phyloP scores from a whole-genome alignment of 2,329 filamentous ascomycete genomes.

The Bipolaris sorokiniana region DNA sequence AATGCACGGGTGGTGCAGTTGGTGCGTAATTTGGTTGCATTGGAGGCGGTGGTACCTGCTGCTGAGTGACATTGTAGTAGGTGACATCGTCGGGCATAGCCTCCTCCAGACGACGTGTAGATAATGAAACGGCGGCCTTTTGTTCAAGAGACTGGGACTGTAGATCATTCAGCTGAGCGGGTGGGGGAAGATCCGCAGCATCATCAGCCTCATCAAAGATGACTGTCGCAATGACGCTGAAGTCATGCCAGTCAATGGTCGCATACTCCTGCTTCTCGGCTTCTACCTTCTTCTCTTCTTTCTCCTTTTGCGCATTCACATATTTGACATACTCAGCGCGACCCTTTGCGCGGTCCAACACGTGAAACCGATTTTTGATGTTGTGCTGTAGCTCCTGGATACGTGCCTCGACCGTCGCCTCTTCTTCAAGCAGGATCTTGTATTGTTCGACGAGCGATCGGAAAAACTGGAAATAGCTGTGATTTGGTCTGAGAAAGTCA shows the following conservation, averaged over 20 bases:
- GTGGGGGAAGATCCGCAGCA: conserved; percentile 81
- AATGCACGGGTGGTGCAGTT: conserved; percentile 39
- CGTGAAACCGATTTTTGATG: conserved; percentile 76
- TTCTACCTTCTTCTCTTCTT: conserved; percentile 86
- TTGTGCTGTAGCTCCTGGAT: conserved; percentile 76
- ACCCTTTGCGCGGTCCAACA: conserved; percentile 80
- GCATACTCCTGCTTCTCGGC: conserved; percentile 78
- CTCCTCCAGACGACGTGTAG: conserved; percentile 88
- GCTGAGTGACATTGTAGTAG: conserved; percentile 47
- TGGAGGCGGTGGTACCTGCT: conserved; percentile 36
- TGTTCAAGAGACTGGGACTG: conserved; percentile 95
- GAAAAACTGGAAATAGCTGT: conserved; percentile 96
- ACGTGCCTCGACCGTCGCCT: conserved; percentile 73
- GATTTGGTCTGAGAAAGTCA: conserved; percentile 92
- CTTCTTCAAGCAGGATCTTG: conserved; percentile 75
- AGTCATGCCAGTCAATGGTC: conserved; percentile 97
- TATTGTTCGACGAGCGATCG: conserved; percentile 93
- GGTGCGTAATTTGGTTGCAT: conserved; percentile 37
- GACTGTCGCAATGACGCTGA: conserved; percentile 93
- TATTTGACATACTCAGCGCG: conserved; percentile 86
- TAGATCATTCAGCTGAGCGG: conserved; percentile 86
- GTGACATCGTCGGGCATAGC: conserved; percentile 79
- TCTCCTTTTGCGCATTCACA: conserved; percentile 82
- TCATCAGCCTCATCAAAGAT: conserved; percentile 90
- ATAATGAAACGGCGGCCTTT: conserved; percentile 87